Percentiles rank a stretch among this genome's conserved stretches.
These are phyloP conservation scores for Aspergillus quadricinctus DNA, from an alignment of 2,329 filamentous ascomycete species.

Conservation along the genomic window DNA sequence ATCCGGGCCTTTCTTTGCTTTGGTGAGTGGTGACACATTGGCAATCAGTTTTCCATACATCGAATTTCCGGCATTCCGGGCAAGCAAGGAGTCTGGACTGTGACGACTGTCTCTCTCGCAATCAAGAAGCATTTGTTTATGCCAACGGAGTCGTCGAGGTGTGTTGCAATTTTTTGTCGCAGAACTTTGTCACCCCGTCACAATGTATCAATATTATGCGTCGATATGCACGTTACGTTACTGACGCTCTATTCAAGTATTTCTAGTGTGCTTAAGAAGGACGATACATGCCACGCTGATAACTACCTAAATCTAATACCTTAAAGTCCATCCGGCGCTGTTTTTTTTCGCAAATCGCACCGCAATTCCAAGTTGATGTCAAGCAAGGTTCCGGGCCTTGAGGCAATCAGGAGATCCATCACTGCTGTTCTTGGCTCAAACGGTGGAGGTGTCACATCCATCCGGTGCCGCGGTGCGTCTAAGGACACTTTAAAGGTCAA, in stretches of 20 bases:
- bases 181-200: background rate
- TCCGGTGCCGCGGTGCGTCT: conserved; percentile 10
- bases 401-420: conserved; percentile 3
- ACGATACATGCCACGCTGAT: background rate
- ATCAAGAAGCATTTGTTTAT: background rate
- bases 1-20: background rate
- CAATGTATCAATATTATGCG: background rate
- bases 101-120: no score
- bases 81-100: background rate
- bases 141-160: background rate
- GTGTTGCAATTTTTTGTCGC: background rate
- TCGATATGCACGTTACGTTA: background rate
- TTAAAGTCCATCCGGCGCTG: background rate
- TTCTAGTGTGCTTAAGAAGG: background rate
- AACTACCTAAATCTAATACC: no score
- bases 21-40: background rate
- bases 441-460: conserved; percentile 15
- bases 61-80: background rate
- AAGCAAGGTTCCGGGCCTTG: background rate
- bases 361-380: background rate
- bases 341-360: background rate
- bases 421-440: conserved; percentile 6
- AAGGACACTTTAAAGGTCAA: conserved; percentile 15
- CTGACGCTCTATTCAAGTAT: background rate
- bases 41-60: background rate